These are phyloP conservation scores for Podaxis sp. DNA, from an alignment of 768 basidiomycete species.

Conservation along the genomic window DNA sequence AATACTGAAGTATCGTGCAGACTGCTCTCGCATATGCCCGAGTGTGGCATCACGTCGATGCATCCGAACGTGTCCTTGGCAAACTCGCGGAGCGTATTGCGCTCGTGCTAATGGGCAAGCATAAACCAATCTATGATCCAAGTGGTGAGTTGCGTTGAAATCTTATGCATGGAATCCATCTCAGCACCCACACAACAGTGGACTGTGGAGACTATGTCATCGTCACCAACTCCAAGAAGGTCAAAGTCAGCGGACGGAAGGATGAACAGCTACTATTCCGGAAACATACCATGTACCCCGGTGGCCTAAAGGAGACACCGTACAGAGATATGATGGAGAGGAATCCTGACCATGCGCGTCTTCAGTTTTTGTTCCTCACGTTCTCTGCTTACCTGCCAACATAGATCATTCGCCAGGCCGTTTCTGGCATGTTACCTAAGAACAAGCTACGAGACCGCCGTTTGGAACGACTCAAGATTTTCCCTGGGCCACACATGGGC, in stretches of 20 bases:
- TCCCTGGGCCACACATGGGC: slow-evolving; percentile 77
- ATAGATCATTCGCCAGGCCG: slow-evolving; percentile 93
- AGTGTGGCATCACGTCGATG: slow-evolving; percentile 95
- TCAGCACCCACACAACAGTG: slow-evolving; percentile 42
- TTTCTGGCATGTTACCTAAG: slow-evolving; percentile 98
- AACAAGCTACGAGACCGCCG: slow-evolving; percentile 92
- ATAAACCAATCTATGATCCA: slow-evolving; percentile 96
- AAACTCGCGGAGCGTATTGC: slow-evolving; percentile 95
- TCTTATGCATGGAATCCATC: background rate
- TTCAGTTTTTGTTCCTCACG: background rate
- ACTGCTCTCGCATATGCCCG: slow-evolving; percentile 95
- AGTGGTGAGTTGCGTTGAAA: slow-evolving; percentile 53
- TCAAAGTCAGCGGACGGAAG: slow-evolving; percentile 90
- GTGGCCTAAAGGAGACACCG: slow-evolving; percentile 89
- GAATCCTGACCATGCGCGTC: slow-evolving; percentile 85
- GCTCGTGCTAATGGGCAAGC: slow-evolving; percentile 96
- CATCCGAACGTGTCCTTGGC: slow-evolving; percentile 87
- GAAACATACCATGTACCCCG: slow-evolving; percentile 90
- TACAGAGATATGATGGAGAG: slow-evolving; percentile 81
- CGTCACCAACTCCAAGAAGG: slow-evolving; percentile 83
- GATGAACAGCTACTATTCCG: slow-evolving; percentile 83
- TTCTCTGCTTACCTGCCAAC: background rate
- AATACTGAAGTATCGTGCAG: slow-evolving; percentile 39
- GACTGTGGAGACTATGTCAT: slow-evolving; percentile 99
- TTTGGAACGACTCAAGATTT: slow-evolving; percentile 86